Evolutionary conservation across 495 filamentous ascomycete genomes (phyloP), one percentile per base, ranked within the genome.

Genomic region (Thozetella sp.): DNA sequence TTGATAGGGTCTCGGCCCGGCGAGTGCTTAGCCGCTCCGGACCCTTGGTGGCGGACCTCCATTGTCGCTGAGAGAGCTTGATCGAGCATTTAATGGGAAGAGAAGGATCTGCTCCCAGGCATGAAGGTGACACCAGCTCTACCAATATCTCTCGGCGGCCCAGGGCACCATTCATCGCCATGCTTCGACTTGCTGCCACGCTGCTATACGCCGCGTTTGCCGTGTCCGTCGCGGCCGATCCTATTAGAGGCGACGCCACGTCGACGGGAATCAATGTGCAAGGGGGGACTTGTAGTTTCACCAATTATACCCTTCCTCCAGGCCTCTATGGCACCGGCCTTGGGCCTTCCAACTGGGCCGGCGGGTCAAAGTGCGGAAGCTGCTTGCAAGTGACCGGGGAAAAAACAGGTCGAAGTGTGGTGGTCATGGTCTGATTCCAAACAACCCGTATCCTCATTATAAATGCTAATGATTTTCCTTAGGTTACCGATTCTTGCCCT

Each of bases 321-420:
- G 59, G 55, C 22, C 24, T 61, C 3, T 61, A 40, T 25, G 59
- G 54, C n/a, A 51, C 46, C 13, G 59, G 59, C 11, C 56, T 61
- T 22, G 59, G 59, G 12, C 54, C 54, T 1, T 26, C 54, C 3
- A 57, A 61, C 59, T 61, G 59, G 59, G 55, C 54, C 2, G 50
- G 46, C 20, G 59, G 59, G 1, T 23, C 34, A 11, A 56, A 56
- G 24, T 61, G 59, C 45, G 59, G 59, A 0, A 25, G 46, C 2
- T 61, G 59, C 26, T 25, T 61, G 25, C 54, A 61, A 23, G 59
- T 61, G 15, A 53, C 30, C 23, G 59, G 59, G 2, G n/a, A n/a
- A n/a, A n/a, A n/a, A 10, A 54, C 59, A 6, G 22, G 59, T 20
- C 54, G 59, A 3, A 61, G 54, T 24, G 59, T 57, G 12, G 53